A percentile compares a stretch with the other conserved stretches of the same genome.
Evolutionary conservation across 441 rosid species (phyloP).

Genomic region (Aquilaria agallochum): DNA sequence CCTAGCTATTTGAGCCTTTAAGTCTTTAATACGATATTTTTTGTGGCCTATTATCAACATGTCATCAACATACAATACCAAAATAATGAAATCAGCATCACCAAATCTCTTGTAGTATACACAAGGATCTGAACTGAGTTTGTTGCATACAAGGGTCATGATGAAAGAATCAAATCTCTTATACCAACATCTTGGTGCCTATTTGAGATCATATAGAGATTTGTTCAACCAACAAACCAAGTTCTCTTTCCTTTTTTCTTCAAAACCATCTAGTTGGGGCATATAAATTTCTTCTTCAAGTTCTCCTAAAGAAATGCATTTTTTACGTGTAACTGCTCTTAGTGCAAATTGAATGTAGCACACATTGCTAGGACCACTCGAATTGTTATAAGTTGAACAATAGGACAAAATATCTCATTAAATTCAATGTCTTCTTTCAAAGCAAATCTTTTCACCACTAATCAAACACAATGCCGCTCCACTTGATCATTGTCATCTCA

Average conservation of each 20-base stretch:
- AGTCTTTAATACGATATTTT: not conserved
- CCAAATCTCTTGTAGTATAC: not conserved
- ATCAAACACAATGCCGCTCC: not conserved
- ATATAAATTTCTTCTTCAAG: slow-evolving; percentile 4
- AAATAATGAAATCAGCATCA: not conserved
- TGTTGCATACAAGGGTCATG: not conserved
- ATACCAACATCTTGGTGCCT: slow-evolving; percentile 2
- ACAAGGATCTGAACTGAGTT: not conserved
- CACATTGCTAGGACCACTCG: slow-evolving; percentile 3
- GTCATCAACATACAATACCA: not conserved
- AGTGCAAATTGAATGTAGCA: not conserved
- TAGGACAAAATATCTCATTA: not conserved
- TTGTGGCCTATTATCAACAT: not conserved
- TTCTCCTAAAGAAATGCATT: not conserved
- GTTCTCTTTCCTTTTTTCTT: too few species aligned
- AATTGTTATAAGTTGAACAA: not conserved
- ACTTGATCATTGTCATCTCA: not conserved
- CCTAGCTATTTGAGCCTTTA: not conserved
- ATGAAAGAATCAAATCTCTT: slow-evolving; percentile 2
- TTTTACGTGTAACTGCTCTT: not conserved
- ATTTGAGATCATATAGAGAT: not conserved
- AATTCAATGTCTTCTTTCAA: not conserved
- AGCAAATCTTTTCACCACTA: slow-evolving; percentile 5
- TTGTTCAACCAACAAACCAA: slow-evolving; percentile 4
- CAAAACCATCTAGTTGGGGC: not conserved